Percentiles rank a stretch among this genome's conserved stretches.
Conservation (phyloP, 139 green algal species). For the Mychonastes homosphaera region DNA sequence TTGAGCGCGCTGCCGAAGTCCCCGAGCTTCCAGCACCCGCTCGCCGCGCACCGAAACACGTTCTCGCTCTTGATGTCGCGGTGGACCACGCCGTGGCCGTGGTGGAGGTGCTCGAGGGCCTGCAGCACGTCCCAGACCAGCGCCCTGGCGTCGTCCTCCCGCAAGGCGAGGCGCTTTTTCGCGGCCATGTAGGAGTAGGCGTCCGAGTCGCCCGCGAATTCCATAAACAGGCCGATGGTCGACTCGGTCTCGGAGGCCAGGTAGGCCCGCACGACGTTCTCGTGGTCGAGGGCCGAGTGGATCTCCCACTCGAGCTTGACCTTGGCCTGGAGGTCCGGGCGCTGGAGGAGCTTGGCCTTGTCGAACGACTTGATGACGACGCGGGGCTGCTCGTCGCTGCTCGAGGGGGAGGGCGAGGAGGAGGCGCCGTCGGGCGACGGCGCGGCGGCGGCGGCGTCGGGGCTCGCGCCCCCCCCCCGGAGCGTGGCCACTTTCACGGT, state of each 20-base stretch:
- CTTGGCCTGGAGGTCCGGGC: conserved; percentile 18
- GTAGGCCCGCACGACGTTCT: conserved; percentile 20
- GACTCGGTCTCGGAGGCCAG: conserved; percentile 16
- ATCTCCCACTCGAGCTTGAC: conserved; percentile 23
- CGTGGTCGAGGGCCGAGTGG: conserved; percentile 10
- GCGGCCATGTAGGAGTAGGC: conserved; percentile 21
- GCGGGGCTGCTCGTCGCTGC: not conserved
- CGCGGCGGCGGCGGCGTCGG: not conserved
- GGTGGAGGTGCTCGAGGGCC: conserved; percentile 16
- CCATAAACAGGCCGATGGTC: conserved; percentile 16
- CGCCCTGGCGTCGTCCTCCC: conserved; percentile 17
- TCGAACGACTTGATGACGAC: conserved; percentile 21
- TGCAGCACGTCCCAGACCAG: conserved; percentile 19
- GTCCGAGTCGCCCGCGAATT: conserved; percentile 11
- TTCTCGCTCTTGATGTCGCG: conserved; percentile 24
- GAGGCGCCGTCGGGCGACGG: not conserved
- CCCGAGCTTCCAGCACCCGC: conserved; percentile 18
- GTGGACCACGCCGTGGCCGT: conserved; percentile 17
- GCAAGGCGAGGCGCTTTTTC: conserved; percentile 19
- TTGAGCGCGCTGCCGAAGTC: conserved; percentile 21
- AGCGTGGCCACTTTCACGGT: conserved; percentile 15
- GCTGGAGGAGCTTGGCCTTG: conserved; percentile 1
- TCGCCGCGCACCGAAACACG: conserved; percentile 11
- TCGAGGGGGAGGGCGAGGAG: not conserved
- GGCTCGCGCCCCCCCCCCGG: not conserved